Evolutionary conservation across 129 eudicot species (phyloP), one percentile per base, ranked within the genome.

Genomic region (Centrapalus pauciflorus): DNA sequence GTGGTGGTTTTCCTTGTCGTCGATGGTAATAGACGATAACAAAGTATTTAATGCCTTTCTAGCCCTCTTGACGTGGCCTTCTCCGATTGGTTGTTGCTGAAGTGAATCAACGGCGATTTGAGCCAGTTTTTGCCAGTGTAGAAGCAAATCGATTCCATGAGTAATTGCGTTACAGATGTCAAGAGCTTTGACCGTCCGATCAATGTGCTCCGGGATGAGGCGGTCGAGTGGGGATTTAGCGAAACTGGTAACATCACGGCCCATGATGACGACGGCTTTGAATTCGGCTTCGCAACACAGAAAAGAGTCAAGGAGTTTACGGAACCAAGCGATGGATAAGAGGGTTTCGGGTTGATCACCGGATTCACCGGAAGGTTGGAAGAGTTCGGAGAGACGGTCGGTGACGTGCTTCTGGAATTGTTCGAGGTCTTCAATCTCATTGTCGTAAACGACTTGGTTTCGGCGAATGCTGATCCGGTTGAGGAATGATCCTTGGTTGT

Each of bases 381-480:
- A 64, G 66, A 88, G 95, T 7, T 81, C 82, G 64, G 82, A 28
- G 77, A 93, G 84, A 59, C 84, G 95, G 20, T 93, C 99, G 52
- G 84, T 43, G 34, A 89, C 87, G 43, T 86, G 87, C 25, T 65
- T 80, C 5, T 78, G 91, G 77, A 88, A 89, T 46, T 80, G 80
- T 23, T 93, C 99, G 32, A 93, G 79, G 76, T 88, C 95, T 61
- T 88, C 96, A 12, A 71, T 45, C 17, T 90, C 95, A 55, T 83
- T 78, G 7, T 86, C 95, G 68, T 83, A 81, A 9, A 55, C 70
- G 32, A 86, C 83, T 41, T 93, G 99, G 73, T 86, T 89, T 7
- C 96, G 88, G 12, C 96, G 99, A 81, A 88, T 86, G 80, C 99
- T 93, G n/a, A 84, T 88, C 46, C 87, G 85, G 68, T 86, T 89